Percentiles rank a stretch among this genome's conserved stretches.
Conservation (phyloP, 2,329 filamentous ascomycete species). For the Ceratocystis ficicola region DNA sequence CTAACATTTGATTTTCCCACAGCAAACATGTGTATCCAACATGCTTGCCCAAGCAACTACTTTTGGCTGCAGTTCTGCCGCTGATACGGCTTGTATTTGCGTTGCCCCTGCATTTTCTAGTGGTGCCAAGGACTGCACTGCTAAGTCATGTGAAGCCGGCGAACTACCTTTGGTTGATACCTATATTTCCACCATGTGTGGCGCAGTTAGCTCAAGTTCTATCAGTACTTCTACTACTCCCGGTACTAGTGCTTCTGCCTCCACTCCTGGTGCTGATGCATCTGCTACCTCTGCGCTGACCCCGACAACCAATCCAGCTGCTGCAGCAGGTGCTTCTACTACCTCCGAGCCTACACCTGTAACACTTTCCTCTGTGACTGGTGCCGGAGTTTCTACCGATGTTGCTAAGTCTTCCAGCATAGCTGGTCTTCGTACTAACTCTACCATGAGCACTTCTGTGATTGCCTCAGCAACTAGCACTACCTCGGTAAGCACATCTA, state of each 20-base stretch:
- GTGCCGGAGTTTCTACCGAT: conserved; percentile 4
- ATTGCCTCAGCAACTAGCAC: conserved; percentile 6
- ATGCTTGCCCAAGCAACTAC: conserved; percentile 19
- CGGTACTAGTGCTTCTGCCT: conserved; percentile 8
- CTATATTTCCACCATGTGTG: conserved; percentile 27
- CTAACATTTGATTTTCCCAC: background rate
- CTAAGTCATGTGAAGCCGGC: conserved; percentile 25
- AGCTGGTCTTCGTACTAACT: conserved; percentile 19
- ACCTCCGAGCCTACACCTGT: background rate
- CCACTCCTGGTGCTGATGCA: background rate
- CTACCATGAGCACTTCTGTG: conserved; percentile 16
- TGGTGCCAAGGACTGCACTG: conserved; percentile 34
- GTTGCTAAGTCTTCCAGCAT: conserved; percentile 1
- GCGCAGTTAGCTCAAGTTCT: conserved; percentile 13
- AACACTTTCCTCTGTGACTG: background rate
- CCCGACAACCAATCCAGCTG: background rate
- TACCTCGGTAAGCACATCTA: background rate
- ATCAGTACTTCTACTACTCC: conserved; percentile 11
- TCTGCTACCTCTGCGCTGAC: background rate
- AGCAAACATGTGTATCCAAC: conserved; percentile 23
- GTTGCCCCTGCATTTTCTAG: conserved; percentile 28
- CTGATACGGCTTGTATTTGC: conserved; percentile 34
- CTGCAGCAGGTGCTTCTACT: conserved; percentile 4
- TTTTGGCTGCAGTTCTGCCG: conserved; percentile 23
- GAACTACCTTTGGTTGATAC: conserved; percentile 27